phyloP scores from a whole-genome alignment of 768 basidiomycete genomes.

The Boletus subparvulus region DNA sequence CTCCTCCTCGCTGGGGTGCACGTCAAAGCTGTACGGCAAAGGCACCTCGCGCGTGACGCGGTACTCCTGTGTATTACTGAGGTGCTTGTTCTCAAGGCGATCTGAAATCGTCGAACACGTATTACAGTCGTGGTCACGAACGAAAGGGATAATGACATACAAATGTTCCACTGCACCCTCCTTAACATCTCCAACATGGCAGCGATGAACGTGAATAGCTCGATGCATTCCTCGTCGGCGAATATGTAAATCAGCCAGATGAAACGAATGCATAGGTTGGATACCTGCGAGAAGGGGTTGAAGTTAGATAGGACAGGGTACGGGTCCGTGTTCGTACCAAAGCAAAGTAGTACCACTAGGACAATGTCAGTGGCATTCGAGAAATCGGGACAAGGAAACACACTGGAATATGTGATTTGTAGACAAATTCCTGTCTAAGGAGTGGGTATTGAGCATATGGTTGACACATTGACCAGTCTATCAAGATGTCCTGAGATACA shows the following conservation, averaged over 20 bases:
- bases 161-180: constrained; percentile 91
- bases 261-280: constrained; percentile 76
- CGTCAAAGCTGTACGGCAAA: constrained; percentile 68
- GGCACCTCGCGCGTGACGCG: constrained; percentile 85
- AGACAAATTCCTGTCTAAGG: constrained; percentile 75
- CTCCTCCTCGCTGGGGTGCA: constrained; percentile 41
- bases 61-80: constrained; percentile 80
- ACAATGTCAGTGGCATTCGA: background rate
- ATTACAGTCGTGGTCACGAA: background rate
- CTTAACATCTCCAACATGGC: constrained; percentile 76
- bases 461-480: constrained; percentile 90
- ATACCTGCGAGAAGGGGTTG: constrained; percentile 42
- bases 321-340: constrained; percentile 46
- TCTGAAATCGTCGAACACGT: constrained; percentile 37
- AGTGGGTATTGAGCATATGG: constrained; percentile 55
- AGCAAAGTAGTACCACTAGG: constrained; percentile 74
- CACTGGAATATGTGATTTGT: constrained; percentile 61
- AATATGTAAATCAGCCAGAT: constrained; percentile 82
- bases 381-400: constrained; percentile 13
- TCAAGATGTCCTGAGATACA: constrained; percentile 65
- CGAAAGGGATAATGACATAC: constrained; percentile 42
- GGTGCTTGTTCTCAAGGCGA: constrained; percentile 87
- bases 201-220: constrained; percentile 63
- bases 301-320: background rate
- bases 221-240: constrained; percentile 41